These are phyloP conservation scores for cucumber (Cucumis sativus) DNA, from an alignment of 306 rosid genomes.

Conservation along the genomic window Cucumber_9930_V3 NC_026657.2:479501-480000, in stretches of 20 bases:
- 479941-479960: neutral
- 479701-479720: neutral
- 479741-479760: conserved; percentile 86
- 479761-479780: conserved; percentile 99
- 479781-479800: conserved; percentile 99
- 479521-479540: conserved; percentile 92
- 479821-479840: conserved; percentile 97
- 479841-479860: conserved; percentile 92
- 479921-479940: neutral
- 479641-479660: neutral
- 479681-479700: neutral
- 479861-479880: conserved; percentile 75
- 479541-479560: conserved; percentile 88
- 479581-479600: conserved; percentile 88
- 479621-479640: neutral
- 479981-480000: conserved; percentile 24
- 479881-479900: conserved; percentile 84
- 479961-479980: conserved; percentile 5
- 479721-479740: neutral
- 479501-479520: conserved; percentile 94
- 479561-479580: conserved; percentile 96
- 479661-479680: neutral
- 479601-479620: neutral
- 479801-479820: conserved; percentile 98
- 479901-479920: conserved; percentile 58